Conservation (phyloP, 192 early-diverging fungal genomes). For the Coemansia sp. region DNA sequence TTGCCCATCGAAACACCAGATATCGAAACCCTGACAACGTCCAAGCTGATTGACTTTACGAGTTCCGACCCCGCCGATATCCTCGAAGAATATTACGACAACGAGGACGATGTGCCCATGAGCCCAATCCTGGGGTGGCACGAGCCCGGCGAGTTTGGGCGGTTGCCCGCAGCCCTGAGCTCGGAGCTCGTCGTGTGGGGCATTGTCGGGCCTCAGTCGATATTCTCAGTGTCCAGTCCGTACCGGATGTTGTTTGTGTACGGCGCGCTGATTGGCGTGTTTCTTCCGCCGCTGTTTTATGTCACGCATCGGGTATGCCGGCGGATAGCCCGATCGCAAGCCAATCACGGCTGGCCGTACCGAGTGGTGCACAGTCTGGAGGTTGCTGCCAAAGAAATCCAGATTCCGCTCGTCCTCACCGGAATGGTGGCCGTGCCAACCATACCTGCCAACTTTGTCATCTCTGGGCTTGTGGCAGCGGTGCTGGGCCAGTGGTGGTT, state of each 20-base stretch:
- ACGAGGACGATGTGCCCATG: not conserved
- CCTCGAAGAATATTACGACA: slow-evolving; percentile 13
- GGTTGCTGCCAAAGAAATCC: slow-evolving; percentile 12
- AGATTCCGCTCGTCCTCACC: slow-evolving; percentile 44
- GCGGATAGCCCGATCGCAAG: not conserved
- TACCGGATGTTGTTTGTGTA: slow-evolving; percentile 44
- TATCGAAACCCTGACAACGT: not conserved
- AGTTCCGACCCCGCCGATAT: slow-evolving; percentile 3
- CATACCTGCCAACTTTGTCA: slow-evolving; percentile 46
- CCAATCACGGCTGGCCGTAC: not conserved
- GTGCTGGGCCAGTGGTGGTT: slow-evolving; percentile 35
- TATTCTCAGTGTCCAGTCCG: slow-evolving; percentile 36
- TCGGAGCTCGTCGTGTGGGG: slow-evolving; percentile 54
- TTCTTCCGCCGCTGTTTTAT: slow-evolving; percentile 26
- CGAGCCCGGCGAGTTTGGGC: slow-evolving; percentile 46
- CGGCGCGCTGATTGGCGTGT: slow-evolving; percentile 31
- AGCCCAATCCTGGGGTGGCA: slow-evolving; percentile 38
- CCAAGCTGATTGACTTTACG: slow-evolving; percentile 10
- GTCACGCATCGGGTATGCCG: not conserved
- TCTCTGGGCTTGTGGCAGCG: slow-evolving; percentile 36
- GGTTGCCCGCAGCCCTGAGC: slow-evolving; percentile 46
- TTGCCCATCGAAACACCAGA: slow-evolving; percentile 7
- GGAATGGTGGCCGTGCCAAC: slow-evolving; percentile 53
- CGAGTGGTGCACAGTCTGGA: slow-evolving; percentile 2
- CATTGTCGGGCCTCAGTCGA: slow-evolving; percentile 42